phyloP scores from a whole-genome alignment of 345 rosid species.

The Abelmoschus esculentus region DNA sequence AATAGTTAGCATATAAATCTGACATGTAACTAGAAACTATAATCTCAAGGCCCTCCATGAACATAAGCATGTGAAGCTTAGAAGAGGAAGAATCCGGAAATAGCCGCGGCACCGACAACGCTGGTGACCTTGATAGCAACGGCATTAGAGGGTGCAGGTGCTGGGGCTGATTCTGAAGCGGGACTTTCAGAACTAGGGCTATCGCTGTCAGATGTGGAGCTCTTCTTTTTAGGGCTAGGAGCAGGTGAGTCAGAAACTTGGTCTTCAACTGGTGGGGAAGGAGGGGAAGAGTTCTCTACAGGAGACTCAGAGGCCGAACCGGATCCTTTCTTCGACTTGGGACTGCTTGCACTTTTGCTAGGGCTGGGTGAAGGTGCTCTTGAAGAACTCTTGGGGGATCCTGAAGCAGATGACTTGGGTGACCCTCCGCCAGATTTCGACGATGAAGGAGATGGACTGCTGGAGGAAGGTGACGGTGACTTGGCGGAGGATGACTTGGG shows the following conservation, averaged over 20 bases:
- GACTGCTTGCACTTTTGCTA: background rate
- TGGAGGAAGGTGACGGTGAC: slow-evolving; percentile 2
- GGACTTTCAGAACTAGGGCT: background rate
- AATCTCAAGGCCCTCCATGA: background rate
- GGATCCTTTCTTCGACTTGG: background rate
- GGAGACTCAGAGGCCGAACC: background rate
- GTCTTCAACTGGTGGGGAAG: background rate
- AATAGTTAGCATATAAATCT: background rate
- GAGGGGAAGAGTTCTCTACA: background rate
- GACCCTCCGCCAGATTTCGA: background rate
- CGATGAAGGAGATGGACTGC: background rate
- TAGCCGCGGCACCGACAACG: slow-evolving; percentile 5
- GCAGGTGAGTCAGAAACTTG: background rate
- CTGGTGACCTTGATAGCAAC: slow-evolving; percentile 9
- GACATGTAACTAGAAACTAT: background rate
- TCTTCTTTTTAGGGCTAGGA: background rate
- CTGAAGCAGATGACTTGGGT: slow-evolving; percentile 7
- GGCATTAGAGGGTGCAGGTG: background rate
- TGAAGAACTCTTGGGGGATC: background rate
- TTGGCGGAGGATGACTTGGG: slow-evolving; percentile 17
- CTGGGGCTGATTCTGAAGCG: background rate
- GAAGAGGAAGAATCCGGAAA: slow-evolving; percentile 13
- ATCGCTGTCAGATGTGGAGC: background rate
- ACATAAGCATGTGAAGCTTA: slow-evolving; percentile 1
- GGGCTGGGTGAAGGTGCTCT: background rate